Percentiles rank a stretch among this genome's conserved stretches.
Evolutionary conservation across 2,329 filamentous ascomycete species (phyloP).

Genomic region (Fonsecaea nubica): DNA sequence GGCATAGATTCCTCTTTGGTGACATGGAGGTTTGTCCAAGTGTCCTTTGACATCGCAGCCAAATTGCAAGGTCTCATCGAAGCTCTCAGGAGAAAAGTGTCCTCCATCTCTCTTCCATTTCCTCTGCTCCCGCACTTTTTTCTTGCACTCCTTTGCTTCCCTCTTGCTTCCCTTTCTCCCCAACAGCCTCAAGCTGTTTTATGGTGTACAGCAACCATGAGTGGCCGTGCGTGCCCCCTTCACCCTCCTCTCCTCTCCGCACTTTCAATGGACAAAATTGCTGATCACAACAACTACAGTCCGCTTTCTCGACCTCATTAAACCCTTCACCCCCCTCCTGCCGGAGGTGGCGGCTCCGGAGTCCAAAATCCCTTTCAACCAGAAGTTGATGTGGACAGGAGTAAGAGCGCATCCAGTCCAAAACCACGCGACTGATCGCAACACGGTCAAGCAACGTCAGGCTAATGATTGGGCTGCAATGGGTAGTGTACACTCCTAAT

Average conservation of each 20-base stretch:
- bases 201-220: slow-evolving; percentile 31
- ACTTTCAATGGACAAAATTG: slow-evolving; percentile 24
- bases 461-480: slow-evolving; percentile 25
- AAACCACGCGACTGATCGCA: slow-evolving; percentile 16
- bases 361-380: slow-evolving; percentile 98
- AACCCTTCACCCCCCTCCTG: slow-evolving; percentile 99
- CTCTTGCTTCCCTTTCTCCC: slow-evolving; percentile 9
- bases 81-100: slow-evolving; percentile 23
- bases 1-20: slow-evolving; percentile 14
- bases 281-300: slow-evolving; percentile 61
- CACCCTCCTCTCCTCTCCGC: slow-evolving; percentile 20
- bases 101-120: slow-evolving; percentile 7
- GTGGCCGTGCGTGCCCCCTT: slow-evolving; percentile 31
- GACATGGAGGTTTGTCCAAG: slow-evolving; percentile 12
- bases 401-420: slow-evolving; percentile 47
- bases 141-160: slow-evolving; percentile 4
- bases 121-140: slow-evolving; percentile 1
- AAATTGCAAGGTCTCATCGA: slow-evolving; percentile 16
- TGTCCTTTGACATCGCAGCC: slow-evolving; percentile 18
- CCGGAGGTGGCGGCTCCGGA: slow-evolving; percentile 98
- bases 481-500: slow-evolving; percentile 82
- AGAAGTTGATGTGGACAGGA: slow-evolving; percentile 94
- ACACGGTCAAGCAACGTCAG: slow-evolving; percentile 14
- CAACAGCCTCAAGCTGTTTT: slow-evolving; percentile 16
- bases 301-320: slow-evolving; percentile 99